Conservation (phyloP, 805 yeast species). For the Candida berthetii region DNA sequence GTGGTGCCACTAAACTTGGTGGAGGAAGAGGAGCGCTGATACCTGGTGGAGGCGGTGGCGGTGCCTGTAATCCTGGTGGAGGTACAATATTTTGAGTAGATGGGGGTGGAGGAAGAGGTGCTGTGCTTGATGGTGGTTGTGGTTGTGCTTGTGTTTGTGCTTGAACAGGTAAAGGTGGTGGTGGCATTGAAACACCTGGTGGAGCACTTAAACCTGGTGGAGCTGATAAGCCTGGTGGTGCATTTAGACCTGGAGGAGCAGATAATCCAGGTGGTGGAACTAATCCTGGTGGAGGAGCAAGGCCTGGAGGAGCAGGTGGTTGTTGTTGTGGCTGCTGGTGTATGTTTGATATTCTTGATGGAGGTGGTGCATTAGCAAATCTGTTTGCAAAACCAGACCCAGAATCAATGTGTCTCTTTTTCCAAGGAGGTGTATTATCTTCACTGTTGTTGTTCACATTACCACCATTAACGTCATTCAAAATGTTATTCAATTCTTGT, state of each 20-base stretch:
- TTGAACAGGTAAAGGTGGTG: not conserved
- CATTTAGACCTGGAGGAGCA: conserved; percentile 19
- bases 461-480: conserved; percentile 36
- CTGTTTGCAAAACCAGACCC: not conserved
- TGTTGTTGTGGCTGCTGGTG: conserved; percentile 1
- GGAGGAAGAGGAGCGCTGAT: too few relatives aligned
- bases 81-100: too few relatives aligned
- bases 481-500: conserved; percentile 42
- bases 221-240: conserved; percentile 21
- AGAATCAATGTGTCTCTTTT: conserved; percentile 8
- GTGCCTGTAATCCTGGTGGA: conserved; percentile 20
- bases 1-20: conserved; percentile 8
- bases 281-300: conserved; percentile 21
- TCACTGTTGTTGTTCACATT: not conserved
- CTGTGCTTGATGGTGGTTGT: too few relatives aligned
- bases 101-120: too few relatives aligned
- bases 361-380: conserved; percentile 1
- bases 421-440: conserved; percentile 4
- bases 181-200: conserved; percentile 13
- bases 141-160: not conserved
- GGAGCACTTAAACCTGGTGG: conserved; percentile 22
- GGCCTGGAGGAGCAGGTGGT: conserved; percentile 19
- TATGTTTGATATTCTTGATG: too few relatives aligned
- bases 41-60: conserved; percentile 14
- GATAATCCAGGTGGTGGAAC: conserved; percentile 17